These are phyloP conservation scores for Myxozyma vanderwaltii DNA, from an alignment of 805 yeast species.

Conservation along the genomic window DNA sequence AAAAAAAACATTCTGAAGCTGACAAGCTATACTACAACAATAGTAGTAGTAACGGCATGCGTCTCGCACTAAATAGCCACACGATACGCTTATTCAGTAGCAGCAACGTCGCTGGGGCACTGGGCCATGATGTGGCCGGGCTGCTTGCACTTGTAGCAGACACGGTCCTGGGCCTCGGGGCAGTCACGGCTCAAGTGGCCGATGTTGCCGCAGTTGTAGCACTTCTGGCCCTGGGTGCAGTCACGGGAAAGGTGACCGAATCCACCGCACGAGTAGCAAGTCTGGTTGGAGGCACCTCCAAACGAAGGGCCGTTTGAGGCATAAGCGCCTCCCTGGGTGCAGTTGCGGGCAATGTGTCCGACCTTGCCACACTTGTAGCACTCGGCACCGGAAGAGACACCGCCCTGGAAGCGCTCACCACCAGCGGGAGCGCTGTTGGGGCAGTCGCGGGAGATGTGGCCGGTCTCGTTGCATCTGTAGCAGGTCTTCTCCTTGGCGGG, in stretches of 20 bases:
- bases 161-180: constrained; percentile 57
- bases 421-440: constrained; percentile 55
- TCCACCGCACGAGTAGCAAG: constrained; percentile 90
- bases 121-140: constrained; percentile 88
- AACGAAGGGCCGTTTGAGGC: constrained; percentile 58
- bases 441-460: constrained; percentile 88
- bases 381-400: constrained; percentile 52
- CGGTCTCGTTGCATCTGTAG: constrained; percentile 88
- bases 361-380: constrained; percentile 91
- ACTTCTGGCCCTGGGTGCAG: constrained; percentile 71
- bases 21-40: not conserved
- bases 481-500: constrained; percentile 85
- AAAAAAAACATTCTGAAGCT: not conserved
- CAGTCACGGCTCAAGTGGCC: constrained; percentile 90
- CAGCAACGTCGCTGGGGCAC: constrained; percentile 54
- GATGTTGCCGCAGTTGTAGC: constrained; percentile 88
- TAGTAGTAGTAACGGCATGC: not conserved
- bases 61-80: not conserved
- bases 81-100: constrained; percentile 19
- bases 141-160: constrained; percentile 74
- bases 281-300: constrained; percentile 85
- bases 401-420: constrained; percentile 18
- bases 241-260: constrained; percentile 84
- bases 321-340: constrained; percentile 52
- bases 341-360: constrained; percentile 88